Conservation (phyloP, 2,329 filamentous ascomycete species). For the Colletotrichum endophyticum region DNA sequence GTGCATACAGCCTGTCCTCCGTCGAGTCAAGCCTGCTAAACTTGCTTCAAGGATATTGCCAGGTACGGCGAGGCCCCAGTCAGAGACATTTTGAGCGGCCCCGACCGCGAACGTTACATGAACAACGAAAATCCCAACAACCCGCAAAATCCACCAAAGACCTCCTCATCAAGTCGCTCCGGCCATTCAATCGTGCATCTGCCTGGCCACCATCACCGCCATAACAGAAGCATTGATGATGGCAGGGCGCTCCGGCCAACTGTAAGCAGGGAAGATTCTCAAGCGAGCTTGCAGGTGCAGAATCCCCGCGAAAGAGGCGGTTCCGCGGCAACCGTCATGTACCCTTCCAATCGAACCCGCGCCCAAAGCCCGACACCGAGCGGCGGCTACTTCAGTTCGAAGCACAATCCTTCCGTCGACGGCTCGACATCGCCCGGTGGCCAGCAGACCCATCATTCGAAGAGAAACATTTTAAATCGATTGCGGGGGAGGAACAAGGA, state of each 20-base stretch:
- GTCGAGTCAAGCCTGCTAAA: slow-evolving; percentile 21
- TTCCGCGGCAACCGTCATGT: slow-evolving; percentile 44
- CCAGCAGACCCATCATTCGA: slow-evolving; percentile 41
- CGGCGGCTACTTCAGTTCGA: slow-evolving; percentile 57
- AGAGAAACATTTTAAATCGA: slow-evolving; percentile 55
- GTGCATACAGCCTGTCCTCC: neutral
- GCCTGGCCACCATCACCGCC: slow-evolving; percentile 66
- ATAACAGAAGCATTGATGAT: slow-evolving; percentile 75
- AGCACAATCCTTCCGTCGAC: slow-evolving; percentile 49
- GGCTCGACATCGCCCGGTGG: slow-evolving; percentile 63
- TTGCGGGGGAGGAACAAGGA: slow-evolving; percentile 56
- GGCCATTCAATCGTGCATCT: slow-evolving; percentile 68
- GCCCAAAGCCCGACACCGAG: slow-evolving; percentile 85
- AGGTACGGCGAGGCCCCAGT: slow-evolving; percentile 81
- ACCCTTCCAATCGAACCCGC: slow-evolving; percentile 56
- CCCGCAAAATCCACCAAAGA: slow-evolving; percentile 59
- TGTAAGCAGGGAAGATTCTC: slow-evolving; percentile 77
- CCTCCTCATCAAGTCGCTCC: slow-evolving; percentile 67
- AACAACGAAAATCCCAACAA: slow-evolving; percentile 45
- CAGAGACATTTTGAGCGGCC: slow-evolving; percentile 70
- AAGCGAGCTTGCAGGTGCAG: slow-evolving; percentile 46
- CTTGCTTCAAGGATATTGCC: slow-evolving; percentile 66
- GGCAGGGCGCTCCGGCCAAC: slow-evolving; percentile 71
- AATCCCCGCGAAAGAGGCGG: slow-evolving; percentile 58
- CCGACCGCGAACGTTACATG: slow-evolving; percentile 72